Evolutionary conservation across 371 early-diverging fungal genomes (phyloP), one percentile per base, ranked within the genome.

Genomic region (Actinomortierella ambigua): DNA sequence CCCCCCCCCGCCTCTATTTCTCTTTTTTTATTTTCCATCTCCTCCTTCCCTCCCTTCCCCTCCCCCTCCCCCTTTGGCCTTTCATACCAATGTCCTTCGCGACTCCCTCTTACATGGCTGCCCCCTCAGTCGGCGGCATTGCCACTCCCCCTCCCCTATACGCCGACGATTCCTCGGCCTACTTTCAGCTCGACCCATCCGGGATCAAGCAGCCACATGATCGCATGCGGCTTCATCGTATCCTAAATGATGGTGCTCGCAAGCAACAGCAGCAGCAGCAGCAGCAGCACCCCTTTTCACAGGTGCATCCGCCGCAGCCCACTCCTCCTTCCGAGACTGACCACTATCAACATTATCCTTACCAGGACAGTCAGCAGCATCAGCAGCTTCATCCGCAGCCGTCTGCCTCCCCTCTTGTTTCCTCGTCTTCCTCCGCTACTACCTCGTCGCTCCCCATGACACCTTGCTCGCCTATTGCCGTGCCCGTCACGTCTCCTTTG

Each of bases 151-250:
- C 55, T 47, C 50, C 44, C 41, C 44, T 18, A 44, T 34, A 20
- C 57, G 53, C 17, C 34, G 34, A 34, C 11, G 34, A 34, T 34
- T 34, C 34, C 34, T 34, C 34, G 34, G 34, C 34, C 34, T 34
- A 34, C 34, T 34, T 34, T 34, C 34, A 34, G 11, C 34, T 34
- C 11, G 34, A 34, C 11, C 34, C 34, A 11, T 34, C 55, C 24
- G 69, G 69, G 41, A 59, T 49, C 59, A 68, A 68, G 44, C 69
- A 68, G 34, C 69, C 69, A 23, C 69, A 63, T 58, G 69, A 68
- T 50, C 59, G 69, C 48, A 68, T 68, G 69, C 47, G 59, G 39
- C 63, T 68, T 47, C 62, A 68, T 52, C 62, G 69, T 47, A 68
- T 68, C 46, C 56, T 68, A 8, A 68, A 69, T 27, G 59, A 56